Evolutionary conservation across 495 filamentous ascomycete genomes (phyloP), one percentile per base, ranked within the genome.

Genomic region (Penicillium desertorum): DNA sequence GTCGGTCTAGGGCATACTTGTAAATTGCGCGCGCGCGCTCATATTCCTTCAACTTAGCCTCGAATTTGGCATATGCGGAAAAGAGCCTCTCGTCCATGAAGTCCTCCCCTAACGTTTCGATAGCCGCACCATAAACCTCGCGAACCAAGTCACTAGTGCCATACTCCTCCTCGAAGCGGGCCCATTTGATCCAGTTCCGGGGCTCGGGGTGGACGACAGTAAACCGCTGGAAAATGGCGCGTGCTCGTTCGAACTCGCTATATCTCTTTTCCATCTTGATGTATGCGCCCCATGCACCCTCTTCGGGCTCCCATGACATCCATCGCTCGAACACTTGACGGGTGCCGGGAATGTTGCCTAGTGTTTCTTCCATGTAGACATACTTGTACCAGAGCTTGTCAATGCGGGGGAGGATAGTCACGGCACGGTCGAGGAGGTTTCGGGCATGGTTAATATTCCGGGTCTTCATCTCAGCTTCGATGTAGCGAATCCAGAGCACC

Each of bases 361-460:
- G 78, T 49, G 92, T 98, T 80, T 98, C 95, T 71, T 97, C 94
- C 89, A 98, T 96, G 67, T 96, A 96, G 29, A 96, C 90, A 81
- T 96, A 98, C 69, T 97, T 96, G 74, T 93, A 98, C 94, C 94
- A 98, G 50, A 98, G 77, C 76, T 97, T 97, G 69, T 96, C 89
- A 27, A 97, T 82, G 36, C 94, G 79, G 32, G 94, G 94, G 32
- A 97, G 78, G 54, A 94, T 91, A n/a, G 92, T 94, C 47, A 98
- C 91, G 36, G 95, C 95, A 47, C 94, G 90, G 69, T 98, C 94
- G 30, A 98, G 81, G 41, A 98, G 73, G 66, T 98, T 98, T 54
- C 94, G 80, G 32, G 94, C 92, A 82, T 98, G 94, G 69, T 96
- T 97, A 78, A 98, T 97, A 70, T 97, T 97, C 51, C 92, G 79